A percentile compares a stretch with the other conserved stretches of the same genome.
Conservation (phyloP, 2,329 filamentous ascomycete species). For the Alternaria gaisen region DNA sequence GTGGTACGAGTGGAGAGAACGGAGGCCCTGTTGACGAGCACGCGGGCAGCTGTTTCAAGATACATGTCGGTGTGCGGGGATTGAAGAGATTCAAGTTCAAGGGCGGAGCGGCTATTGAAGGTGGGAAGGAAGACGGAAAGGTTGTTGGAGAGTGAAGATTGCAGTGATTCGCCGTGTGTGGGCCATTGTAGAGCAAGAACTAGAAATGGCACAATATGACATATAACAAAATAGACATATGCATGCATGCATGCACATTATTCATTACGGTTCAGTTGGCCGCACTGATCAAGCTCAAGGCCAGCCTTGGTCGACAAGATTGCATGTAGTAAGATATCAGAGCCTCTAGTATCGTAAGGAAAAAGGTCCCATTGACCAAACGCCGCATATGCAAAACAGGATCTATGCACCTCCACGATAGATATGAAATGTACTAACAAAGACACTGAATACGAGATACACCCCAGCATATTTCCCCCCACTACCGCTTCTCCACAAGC, state of each 20-base stretch:
- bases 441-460: background rate
- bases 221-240: background rate
- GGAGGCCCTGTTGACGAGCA: conserved; percentile 71
- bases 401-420: background rate
- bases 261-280: background rate
- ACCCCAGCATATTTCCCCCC: background rate
- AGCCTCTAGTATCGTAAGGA: background rate
- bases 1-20: conserved; percentile 55
- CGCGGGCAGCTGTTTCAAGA: conserved; percentile 75
- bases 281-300: background rate
- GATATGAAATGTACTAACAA: background rate
- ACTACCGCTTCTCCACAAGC: conserved; percentile 83
- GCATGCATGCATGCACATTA: background rate
- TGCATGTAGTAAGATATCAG: background rate
- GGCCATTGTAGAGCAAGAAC: background rate
- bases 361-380: background rate
- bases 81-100: conserved; percentile 50
- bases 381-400: background rate
- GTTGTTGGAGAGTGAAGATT: conserved; percentile 34
- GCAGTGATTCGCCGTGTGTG: background rate
- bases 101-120: conserved; percentile 39
- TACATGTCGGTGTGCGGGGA: conserved; percentile 78
- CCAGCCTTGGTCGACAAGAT: background rate
- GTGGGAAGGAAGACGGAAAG: conserved; percentile 40
- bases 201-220: background rate